These are phyloP conservation scores for Drechslerella stenobrocha DNA, from an alignment of 2,329 filamentous ascomycete genomes.

Conservation along the genomic window DNA sequence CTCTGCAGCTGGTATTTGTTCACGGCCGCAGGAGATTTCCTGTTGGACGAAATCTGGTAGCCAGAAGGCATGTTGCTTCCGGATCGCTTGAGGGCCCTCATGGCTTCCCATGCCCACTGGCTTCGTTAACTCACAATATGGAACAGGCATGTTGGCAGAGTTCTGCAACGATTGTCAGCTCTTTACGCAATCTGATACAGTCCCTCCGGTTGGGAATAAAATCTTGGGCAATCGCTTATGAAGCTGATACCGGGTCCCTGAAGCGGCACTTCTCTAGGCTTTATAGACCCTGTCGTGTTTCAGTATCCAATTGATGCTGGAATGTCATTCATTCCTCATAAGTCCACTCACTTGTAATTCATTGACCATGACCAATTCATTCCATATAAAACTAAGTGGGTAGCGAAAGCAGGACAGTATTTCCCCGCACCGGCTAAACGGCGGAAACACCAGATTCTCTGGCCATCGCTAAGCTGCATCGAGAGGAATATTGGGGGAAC, in stretches of 20 bases:
- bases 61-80: too few species aligned
- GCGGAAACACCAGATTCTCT: background rate
- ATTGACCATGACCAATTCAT: too few species aligned
- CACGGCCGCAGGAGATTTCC: conserved; percentile 49
- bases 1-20: background rate
- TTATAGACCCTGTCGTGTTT: too few species aligned
- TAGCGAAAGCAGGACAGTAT: conserved; percentile 12
- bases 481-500: background rate
- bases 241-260: conserved; percentile 3
- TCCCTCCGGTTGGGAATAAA: background rate
- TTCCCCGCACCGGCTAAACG: conserved; percentile 49
- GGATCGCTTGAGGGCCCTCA: too few species aligned
- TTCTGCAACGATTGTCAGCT: too few species aligned
- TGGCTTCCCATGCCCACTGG: too few species aligned
- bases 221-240: background rate
- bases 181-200: background rate
- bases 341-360: too few species aligned
- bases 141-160: too few species aligned
- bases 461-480: background rate
- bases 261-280: conserved; percentile 6
- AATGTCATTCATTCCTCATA: too few species aligned
- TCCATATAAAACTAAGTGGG: too few species aligned
- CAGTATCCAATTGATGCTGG: too few species aligned
- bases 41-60: conserved; percentile 18
- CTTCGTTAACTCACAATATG: too few species aligned